Evolutionary conservation across 1,284 basidiomycete species (phyloP).

Genomic region (Meripilus lineatus): DNA sequence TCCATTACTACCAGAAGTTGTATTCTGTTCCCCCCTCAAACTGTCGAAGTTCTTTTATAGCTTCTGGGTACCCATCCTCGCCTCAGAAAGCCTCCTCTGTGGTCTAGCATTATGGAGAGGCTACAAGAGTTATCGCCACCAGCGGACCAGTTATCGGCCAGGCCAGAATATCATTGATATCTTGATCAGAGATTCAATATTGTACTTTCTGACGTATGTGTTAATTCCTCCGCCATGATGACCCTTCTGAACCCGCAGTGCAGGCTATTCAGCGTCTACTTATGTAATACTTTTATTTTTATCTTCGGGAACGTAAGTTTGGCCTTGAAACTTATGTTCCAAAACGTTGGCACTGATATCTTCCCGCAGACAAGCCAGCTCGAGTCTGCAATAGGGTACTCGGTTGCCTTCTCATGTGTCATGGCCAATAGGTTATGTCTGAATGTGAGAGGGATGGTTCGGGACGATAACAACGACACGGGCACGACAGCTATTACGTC

Average conservation of each 20-base stretch:
- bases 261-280: slow-evolving; percentile 52
- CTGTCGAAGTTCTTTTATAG: slow-evolving; percentile 41
- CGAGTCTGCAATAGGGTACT: slow-evolving; percentile 52
- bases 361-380: slow-evolving; percentile 29
- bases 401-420: slow-evolving; percentile 52
- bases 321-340: not conserved
- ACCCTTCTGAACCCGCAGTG: not conserved
- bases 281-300: slow-evolving; percentile 50
- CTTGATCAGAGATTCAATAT: slow-evolving; percentile 49
- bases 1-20: slow-evolving; percentile 23
- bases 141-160: slow-evolving; percentile 31
- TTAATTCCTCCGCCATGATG: not conserved
- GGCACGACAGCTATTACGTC: not conserved
- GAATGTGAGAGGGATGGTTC: slow-evolving; percentile 44
- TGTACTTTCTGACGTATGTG: slow-evolving; percentile 50
- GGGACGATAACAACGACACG: slow-evolving; percentile 18
- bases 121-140: slow-evolving; percentile 34
- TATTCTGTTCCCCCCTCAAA: slow-evolving; percentile 37
- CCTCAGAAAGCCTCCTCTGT: slow-evolving; percentile 48
- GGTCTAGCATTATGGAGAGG: slow-evolving; percentile 43
- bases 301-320: slow-evolving; percentile 40
- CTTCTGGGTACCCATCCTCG: slow-evolving; percentile 56
- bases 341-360: slow-evolving; percentile 1
- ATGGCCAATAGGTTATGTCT: slow-evolving; percentile 50
- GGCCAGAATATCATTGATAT: slow-evolving; percentile 42